Percentiles rank a stretch among this genome's conserved stretches.
Conservation (phyloP, 257 asterid genomes). For the Nicotiana sylvestris region DNA sequence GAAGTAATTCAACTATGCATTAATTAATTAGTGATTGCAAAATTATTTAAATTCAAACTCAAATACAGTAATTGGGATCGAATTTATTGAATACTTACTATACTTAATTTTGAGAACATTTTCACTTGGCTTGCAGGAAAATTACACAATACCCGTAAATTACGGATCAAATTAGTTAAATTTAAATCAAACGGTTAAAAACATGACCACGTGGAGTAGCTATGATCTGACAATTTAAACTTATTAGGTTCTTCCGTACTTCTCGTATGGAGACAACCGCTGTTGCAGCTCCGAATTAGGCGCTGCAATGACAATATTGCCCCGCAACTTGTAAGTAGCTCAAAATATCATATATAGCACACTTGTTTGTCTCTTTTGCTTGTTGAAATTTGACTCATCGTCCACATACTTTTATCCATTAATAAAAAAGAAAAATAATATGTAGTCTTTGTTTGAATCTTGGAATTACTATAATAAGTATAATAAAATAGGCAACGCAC, state of each 20-base stretch:
- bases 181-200: conserved; percentile 16
- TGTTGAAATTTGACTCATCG: conserved; percentile 7
- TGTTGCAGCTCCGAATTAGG: not conserved
- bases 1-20: not conserved
- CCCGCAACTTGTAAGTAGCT: conserved; percentile 13
- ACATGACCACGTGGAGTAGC: conserved; percentile 40
- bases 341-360: not conserved
- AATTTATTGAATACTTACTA: no score
- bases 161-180: conserved; percentile 42
- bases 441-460: not conserved
- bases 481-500: not conserved
- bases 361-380: not conserved
- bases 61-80: no score
- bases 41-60: not conserved
- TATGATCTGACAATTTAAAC: conserved; percentile 8
- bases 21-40: not conserved
- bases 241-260: conserved; percentile 23
- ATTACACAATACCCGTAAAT: conserved; percentile 22
- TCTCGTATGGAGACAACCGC: conserved; percentile 25
- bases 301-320: conserved; percentile 10
- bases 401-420: conserved; percentile 4
- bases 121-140: not conserved
- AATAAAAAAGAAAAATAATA: not conserved
- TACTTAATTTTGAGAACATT: no score
- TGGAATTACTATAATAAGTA: no score